phyloP scores from a whole-genome alignment of 1,139 yeast genomes.

The Zygosaccharomyces sapae region DNA sequence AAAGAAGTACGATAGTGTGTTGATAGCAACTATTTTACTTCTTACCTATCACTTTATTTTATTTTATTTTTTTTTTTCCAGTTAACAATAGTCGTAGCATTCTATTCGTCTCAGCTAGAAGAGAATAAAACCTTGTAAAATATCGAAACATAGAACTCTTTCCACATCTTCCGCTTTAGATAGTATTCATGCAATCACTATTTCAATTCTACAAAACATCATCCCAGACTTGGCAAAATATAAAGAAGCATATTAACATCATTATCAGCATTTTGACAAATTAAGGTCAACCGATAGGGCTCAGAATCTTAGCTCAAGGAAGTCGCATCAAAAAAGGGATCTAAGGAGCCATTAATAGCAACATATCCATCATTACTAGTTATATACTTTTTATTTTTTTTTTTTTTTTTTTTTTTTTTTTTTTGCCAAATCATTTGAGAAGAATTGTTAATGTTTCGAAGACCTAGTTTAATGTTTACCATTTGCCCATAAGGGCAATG shows the following conservation, averaged over 20 bases:
- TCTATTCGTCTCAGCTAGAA: no score
- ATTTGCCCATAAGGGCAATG: conserved; percentile 4
- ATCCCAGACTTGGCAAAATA: conserved; percentile 7
- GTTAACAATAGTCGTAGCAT: no score
- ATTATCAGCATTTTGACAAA: conserved; percentile 2
- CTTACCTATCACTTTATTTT: no score
- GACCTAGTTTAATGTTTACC: conserved; percentile 2
- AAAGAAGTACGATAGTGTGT: no score
- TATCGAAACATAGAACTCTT: no score
- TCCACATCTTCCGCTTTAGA: no score
- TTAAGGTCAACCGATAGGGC: background rate
- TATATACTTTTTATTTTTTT: background rate
- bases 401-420: background rate
- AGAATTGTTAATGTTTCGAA: background rate
- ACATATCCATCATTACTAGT: background rate
- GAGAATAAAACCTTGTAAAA: no score
- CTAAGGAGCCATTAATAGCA: background rate
- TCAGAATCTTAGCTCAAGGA: background rate
- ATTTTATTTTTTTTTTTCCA: no score
- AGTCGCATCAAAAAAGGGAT: background rate
- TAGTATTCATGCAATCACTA: no score
- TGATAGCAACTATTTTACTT: no score
- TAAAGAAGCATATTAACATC: conserved; percentile 4
- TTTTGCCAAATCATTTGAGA: background rate
- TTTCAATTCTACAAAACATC: conserved; percentile 2